Base-by-base conservation (phyloP, 2,329 filamentous ascomycete genomes). In the Scopulariopsis brevicaulis region DNA sequence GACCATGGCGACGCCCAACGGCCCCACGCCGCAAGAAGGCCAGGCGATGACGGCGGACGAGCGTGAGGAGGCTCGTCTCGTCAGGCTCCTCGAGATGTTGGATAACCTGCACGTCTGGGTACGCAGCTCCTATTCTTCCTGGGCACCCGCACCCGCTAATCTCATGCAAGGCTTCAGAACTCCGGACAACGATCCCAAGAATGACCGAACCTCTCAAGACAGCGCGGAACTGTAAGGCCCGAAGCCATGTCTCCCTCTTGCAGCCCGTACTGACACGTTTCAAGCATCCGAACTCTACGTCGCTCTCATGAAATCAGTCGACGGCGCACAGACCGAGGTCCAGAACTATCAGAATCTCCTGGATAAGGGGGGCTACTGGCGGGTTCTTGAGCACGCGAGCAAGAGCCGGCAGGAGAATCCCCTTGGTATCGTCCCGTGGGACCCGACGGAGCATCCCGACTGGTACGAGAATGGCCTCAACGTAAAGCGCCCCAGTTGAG, bases 391-490 rank as follows among this genome's bases (percentile, higher is more conserved):
- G 12, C 74, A 79, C 59, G 80, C 77, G 1, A 73, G 68, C 48
- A 74, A 77, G 63, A 84, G 82, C 63, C 76, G 76, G 20, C 71
- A 76, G 57, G 74, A 78, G 46, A 78, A 83, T 51, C 78, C 80
- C 0, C 73, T 75, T 55, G 79, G 77, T 4, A 84, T 86, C 62
- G 79, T 76, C 63, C 76, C 78, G 1, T 86, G 83, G 83, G 75
- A 73, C 54, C 75, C 81, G 22, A 76, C 73, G 58, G 80, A 86
- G 40, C 74, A 85, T 58, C 81, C 83, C 2, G 74, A 82, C 61
- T 86, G 83, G 82, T 75, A 59, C 57, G 55, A 43, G 12, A 52
- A 52, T 40, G 55, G 55, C 18, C 43, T n/a, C 22, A 18, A 7
- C 46, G n/a, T 11, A 15, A 48, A 48, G 43, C 11, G 18, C 8